A percentile compares a stretch with the other conserved stretches of the same genome.
phyloP scores from a whole-genome alignment of 2,329 filamentous ascomycete species.

The Penicillium sp. region DNA sequence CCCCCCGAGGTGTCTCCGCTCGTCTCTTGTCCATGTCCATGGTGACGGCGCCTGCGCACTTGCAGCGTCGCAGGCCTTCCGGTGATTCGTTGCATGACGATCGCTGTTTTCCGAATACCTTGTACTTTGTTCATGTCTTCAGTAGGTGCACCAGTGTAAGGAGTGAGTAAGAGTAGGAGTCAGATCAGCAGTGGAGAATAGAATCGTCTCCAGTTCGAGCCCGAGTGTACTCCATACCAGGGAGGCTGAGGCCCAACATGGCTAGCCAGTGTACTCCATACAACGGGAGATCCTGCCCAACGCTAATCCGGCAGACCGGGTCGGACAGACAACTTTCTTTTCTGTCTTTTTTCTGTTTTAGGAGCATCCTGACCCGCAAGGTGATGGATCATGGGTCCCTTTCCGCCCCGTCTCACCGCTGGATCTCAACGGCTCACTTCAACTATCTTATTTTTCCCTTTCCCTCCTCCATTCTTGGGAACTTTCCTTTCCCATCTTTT shows the following conservation, averaged over 20 bases:
- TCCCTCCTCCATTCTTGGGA: not conserved
- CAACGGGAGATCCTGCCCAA: slow-evolving; percentile 20
- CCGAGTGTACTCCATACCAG: not conserved
- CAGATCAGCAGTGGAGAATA: slow-evolving; percentile 4
- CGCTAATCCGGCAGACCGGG: slow-evolving; percentile 20
- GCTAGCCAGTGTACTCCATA: not conserved
- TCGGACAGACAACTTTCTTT: slow-evolving; percentile 24
- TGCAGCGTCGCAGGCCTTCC: slow-evolving; percentile 15
- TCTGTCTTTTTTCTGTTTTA: slow-evolving; percentile 5
- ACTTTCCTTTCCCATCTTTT: slow-evolving; percentile 10
- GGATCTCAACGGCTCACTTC: slow-evolving; percentile 19
- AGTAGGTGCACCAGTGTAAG: not conserved
- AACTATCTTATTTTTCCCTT: slow-evolving; percentile 6
- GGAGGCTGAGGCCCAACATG: not conserved
- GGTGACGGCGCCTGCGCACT: slow-evolving; percentile 26
- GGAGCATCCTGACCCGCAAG: not conserved
- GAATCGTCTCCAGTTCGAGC: slow-evolving; percentile 1
- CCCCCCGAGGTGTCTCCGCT: slow-evolving; percentile 14
- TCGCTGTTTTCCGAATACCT: slow-evolving; percentile 16
- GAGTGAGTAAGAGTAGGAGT: not conserved
- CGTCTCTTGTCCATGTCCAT: slow-evolving; percentile 27
- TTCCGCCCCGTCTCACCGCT: slow-evolving; percentile 19
- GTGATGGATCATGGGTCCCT: slow-evolving; percentile 21
- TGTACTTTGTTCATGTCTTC: not conserved
- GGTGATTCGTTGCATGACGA: slow-evolving; percentile 20